Base-by-base conservation (phyloP, 2,329 filamentous ascomycete genomes). In the Claviceps pazoutovae region DNA sequence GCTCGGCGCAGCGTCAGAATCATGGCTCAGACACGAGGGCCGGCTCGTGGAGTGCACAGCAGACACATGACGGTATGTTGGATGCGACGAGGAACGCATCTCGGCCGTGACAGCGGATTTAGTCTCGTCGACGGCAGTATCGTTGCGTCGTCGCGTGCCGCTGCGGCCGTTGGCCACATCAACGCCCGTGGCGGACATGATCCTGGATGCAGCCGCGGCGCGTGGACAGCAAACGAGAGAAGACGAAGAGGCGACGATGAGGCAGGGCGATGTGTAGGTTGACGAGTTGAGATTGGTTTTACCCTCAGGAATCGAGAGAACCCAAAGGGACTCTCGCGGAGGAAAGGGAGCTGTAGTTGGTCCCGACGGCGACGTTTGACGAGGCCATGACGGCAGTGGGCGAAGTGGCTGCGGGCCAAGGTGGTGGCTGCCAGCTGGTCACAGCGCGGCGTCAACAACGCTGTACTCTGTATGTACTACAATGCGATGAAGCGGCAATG, bases 41-140 rank as follows among this genome's bases (percentile, higher is more conserved):
- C 81, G 79, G 39, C 77, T 69, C 59, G 78, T 66, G 7, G 82
- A 82, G 68, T 98, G 93, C 38, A 94, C 82, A 36, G 90, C 90
- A 54, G 86, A 87, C 56, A 95, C 82, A 78, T 98, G 93, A 58
- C 88, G 86, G 71, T 97, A 97, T 66, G 90, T 93, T 61, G 71
- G 78, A 53, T 58, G 53, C 17, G 57, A 57, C 19, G 59, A 54
- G 7, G 55, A 58, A 41, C 53, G 51, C 53, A 57, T 55, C 21
- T 59, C 55, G 9, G 52, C 55, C 17, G 59, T 59, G 48, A 60
- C 57, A 51, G 59, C 59, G 46, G 56, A 58, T 14, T 37, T 30
- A 19, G 55, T 53, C 51, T 64, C 58, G 49, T 53, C 57, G 26
- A 2, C 46, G 17, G 42, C 43, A 14, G 34, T 55, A 52, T 49